Percentiles rank a stretch among this genome's conserved stretches.
Evolutionary conservation across 805 yeast genomes (phyloP).

Genomic region (Kodamaea jinghongensis): DNA sequence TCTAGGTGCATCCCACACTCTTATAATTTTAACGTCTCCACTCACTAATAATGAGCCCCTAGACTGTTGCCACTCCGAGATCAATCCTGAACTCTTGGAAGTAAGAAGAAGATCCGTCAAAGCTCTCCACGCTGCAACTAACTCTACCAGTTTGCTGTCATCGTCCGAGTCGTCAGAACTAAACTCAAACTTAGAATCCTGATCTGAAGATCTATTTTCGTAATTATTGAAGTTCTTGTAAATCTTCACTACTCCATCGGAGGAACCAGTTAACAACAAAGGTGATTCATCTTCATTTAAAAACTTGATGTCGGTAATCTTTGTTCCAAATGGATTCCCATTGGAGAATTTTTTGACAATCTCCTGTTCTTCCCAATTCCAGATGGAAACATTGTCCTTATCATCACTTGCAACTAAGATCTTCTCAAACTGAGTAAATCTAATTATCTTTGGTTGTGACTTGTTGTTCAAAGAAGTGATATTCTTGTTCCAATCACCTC

Average conservation of each 20-base stretch:
- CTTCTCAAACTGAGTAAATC: slow-evolving; percentile 89
- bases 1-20: slow-evolving; percentile 96
- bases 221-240: slow-evolving; percentile 70
- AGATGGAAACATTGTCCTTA: slow-evolving; percentile 75
- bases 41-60: slow-evolving; percentile 88
- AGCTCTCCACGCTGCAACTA: slow-evolving; percentile 90
- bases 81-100: slow-evolving; percentile 76
- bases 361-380: slow-evolving; percentile 77
- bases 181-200: slow-evolving; percentile 5
- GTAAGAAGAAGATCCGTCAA: slow-evolving; percentile 80
- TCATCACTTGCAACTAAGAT: slow-evolving; percentile 79
- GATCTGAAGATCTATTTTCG: slow-evolving; percentile 8
- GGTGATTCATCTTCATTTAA: slow-evolving; percentile 93
- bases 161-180: slow-evolving; percentile 19
- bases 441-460: slow-evolving; percentile 74
- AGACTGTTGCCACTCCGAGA: slow-evolving; percentile 96
- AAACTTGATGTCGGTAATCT: slow-evolving; percentile 80
- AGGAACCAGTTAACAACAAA: slow-evolving; percentile 78
- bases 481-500: slow-evolving; percentile 81
- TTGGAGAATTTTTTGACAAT: slow-evolving; percentile 70
- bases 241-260: slow-evolving; percentile 90
- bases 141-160: slow-evolving; percentile 40
- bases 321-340: slow-evolving; percentile 83
- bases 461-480: slow-evolving; percentile 60
- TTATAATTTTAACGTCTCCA: slow-evolving; percentile 89